Conservation (phyloP, 805 yeast genomes). For the Limtongia smithiae region DNA sequence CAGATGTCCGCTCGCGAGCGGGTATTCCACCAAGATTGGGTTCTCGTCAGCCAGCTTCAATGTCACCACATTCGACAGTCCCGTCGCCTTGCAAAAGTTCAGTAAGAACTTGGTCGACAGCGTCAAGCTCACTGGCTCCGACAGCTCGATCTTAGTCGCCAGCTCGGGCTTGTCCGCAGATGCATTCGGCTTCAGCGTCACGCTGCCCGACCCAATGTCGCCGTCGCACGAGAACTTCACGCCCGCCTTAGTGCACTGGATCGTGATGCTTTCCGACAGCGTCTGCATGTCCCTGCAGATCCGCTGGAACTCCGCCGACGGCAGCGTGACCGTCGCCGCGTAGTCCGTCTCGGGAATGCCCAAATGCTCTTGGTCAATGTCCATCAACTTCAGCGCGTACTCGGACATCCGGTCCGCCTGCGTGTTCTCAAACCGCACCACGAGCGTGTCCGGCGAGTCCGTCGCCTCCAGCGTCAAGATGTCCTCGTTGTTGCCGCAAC, state of each 20-base stretch:
- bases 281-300: constrained; percentile 83
- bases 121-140: constrained; percentile 80
- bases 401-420: constrained; percentile 88
- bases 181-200: constrained; percentile 77
- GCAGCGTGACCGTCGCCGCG: constrained; percentile 81
- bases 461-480: constrained; percentile 85
- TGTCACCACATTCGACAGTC: constrained; percentile 71
- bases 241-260: constrained; percentile 85
- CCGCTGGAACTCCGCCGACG: constrained; percentile 82
- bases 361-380: constrained; percentile 90
- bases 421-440: constrained; percentile 85
- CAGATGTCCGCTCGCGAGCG: constrained; percentile 84
- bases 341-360: constrained; percentile 92
- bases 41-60: constrained; percentile 84
- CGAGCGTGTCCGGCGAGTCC: constrained; percentile 74
- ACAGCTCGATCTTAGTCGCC: constrained; percentile 69
- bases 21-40: constrained; percentile 92
- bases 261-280: constrained; percentile 80
- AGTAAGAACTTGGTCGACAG: constrained; percentile 88
- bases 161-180: constrained; percentile 78
- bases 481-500: constrained; percentile 88
- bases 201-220: constrained; percentile 83
- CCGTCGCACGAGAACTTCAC: constrained; percentile 89
- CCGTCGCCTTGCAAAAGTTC: constrained; percentile 88
- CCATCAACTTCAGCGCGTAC: constrained; percentile 88